These are phyloP conservation scores for Davidsoniella eucalypti DNA, from an alignment of 2,329 filamentous ascomycete species.

Conservation along the genomic window DNA sequence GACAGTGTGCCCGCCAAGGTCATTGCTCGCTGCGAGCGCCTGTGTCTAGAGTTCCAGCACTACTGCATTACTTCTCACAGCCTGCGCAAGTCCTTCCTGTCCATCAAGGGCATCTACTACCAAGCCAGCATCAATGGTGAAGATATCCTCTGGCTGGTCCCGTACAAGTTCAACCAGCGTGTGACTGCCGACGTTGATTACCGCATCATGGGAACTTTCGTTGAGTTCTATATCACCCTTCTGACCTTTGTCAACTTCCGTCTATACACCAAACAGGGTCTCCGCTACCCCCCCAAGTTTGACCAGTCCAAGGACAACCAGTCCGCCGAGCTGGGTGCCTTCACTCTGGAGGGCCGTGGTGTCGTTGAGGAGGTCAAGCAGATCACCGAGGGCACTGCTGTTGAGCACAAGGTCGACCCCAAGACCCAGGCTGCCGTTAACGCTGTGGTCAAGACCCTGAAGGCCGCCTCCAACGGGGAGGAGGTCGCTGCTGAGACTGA, in stretches of 20 bases:
- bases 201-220: constrained; percentile 96
- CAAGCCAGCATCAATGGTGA: constrained; percentile 95
- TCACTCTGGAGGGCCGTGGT: constrained; percentile 60
- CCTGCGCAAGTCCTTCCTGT: constrained; percentile 88
- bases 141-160: constrained; percentile 91
- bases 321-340: constrained; percentile 78
- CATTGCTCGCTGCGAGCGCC: constrained; percentile 81
- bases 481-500: constrained; percentile 25
- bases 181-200: constrained; percentile 92
- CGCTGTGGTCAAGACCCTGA: constrained; percentile 52
- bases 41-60: constrained; percentile 93
- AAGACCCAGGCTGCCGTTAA: constrained; percentile 49
- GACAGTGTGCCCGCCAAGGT: constrained; percentile 84
- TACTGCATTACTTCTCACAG: constrained; percentile 88
- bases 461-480: constrained; percentile 32
- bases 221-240: constrained; percentile 96
- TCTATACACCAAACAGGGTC: constrained; percentile 75
- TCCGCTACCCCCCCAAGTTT: constrained; percentile 94
- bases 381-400: constrained; percentile 27
- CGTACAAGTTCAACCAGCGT: constrained; percentile 94
- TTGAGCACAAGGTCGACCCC: constrained; percentile 38
- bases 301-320: constrained; percentile 73
- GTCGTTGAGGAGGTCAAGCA: constrained; percentile 18
- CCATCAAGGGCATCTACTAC: constrained; percentile 99
- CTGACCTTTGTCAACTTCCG: constrained; percentile 93